Evolutionary conservation across 768 basidiomycete genomes (phyloP).

Genomic region (Leccinum variicolor): DNA sequence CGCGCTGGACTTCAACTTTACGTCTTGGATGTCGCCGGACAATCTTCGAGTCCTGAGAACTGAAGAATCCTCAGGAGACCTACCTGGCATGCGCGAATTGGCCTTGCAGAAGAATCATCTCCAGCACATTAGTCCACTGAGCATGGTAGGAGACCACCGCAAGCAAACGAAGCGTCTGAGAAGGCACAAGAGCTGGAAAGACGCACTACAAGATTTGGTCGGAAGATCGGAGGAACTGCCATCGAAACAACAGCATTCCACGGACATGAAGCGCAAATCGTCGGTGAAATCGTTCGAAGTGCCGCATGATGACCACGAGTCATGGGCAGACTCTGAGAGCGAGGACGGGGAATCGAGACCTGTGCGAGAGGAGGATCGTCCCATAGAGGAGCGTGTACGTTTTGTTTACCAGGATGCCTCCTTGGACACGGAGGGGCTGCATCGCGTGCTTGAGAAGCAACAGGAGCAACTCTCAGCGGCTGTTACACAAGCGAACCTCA

Average conservation of each 20-base stretch:
- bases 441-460: conserved; percentile 38
- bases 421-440: conserved; percentile 13
- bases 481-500: conserved; percentile 47
- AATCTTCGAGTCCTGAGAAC: conserved; percentile 81
- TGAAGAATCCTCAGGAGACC: conserved; percentile 82
- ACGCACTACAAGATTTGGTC: conserved; percentile 47
- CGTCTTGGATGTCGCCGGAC: conserved; percentile 90
- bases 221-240: conserved; percentile 35
- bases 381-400: conserved; percentile 71
- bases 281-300: conserved; percentile 24
- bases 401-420: conserved; percentile 41
- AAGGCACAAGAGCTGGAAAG: conserved; percentile 58
- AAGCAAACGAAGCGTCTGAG: conserved; percentile 39
- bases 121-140: conserved; percentile 84
- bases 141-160: conserved; percentile 79
- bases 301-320: conserved; percentile 44
- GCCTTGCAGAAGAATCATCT: conserved; percentile 86
- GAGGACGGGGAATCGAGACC: conserved; percentile 44
- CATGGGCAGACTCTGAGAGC: conserved; percentile 52
- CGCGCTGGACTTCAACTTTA: conserved; percentile 95
- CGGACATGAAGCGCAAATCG: conserved; percentile 27
- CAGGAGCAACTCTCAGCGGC: conserved; percentile 53
- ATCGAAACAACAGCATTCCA: conserved; percentile 16
- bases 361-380: conserved; percentile 66
- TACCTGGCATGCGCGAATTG: conserved; percentile 67